phyloP scores from a whole-genome alignment of 805 yeast species.

The Groenewaldozyma salmanticensis region DNA sequence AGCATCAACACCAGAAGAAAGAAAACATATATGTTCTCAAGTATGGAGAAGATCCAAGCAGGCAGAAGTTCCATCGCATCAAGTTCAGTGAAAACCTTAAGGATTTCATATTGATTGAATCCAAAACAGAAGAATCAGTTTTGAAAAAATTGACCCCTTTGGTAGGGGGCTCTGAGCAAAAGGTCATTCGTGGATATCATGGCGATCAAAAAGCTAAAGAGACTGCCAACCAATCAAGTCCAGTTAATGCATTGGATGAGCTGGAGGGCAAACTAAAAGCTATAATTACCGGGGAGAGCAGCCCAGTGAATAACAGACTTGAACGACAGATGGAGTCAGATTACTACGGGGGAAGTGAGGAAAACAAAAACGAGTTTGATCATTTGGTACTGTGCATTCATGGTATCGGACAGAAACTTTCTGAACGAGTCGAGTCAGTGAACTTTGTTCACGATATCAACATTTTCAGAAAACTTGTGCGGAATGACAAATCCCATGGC shows the following conservation, averaged over 20 bases:
- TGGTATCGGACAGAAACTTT: slow-evolving; percentile 89
- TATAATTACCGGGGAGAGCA: not conserved
- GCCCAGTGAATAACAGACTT: slow-evolving; percentile 1
- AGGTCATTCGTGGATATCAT: slow-evolving; percentile 4
- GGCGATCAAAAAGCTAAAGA: not conserved
- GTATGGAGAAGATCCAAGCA: no score
- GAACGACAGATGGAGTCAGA: slow-evolving; percentile 23
- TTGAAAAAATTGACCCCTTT: not conserved
- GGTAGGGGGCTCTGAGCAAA: not conserved
- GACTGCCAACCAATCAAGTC: not conserved
- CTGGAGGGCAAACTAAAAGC: not conserved
- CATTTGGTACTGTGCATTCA: slow-evolving; percentile 81
- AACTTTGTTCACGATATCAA: slow-evolving; percentile 83
- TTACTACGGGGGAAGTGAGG: slow-evolving; percentile 9
- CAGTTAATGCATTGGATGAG: not conserved
- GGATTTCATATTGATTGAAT: not conserved
- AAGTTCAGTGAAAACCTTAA: not conserved
- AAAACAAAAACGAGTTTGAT: slow-evolving; percentile 30
- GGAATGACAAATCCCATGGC: slow-evolving; percentile 1
- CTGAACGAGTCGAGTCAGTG: slow-evolving; percentile 66
- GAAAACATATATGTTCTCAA: slow-evolving; percentile 25
- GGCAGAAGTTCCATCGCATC: not conserved
- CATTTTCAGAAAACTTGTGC: slow-evolving; percentile 31
- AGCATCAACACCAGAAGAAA: slow-evolving; percentile 17
- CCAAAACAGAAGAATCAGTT: not conserved